Base-by-base conservation (phyloP, 2,329 filamentous ascomycete genomes). In the Venturia pyrina region DNA sequence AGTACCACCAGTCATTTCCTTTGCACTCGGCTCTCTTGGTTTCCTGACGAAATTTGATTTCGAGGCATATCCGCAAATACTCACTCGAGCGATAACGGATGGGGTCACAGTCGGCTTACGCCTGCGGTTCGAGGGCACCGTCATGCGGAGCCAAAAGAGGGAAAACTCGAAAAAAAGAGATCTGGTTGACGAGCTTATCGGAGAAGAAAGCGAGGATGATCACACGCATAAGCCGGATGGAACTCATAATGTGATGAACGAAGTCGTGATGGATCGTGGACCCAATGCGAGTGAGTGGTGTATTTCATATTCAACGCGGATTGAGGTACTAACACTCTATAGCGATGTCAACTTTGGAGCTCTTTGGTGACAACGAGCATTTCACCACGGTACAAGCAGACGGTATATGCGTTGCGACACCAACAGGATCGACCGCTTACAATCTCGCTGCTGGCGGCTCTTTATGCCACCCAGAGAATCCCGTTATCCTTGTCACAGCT, bases 31-130 rank as follows among this genome's bases (percentile, higher is more conserved):
- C 10, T 96, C 93, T 32, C 81, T 99, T 5, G 95, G 95, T 0
- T 99, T 99, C 73, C 79, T 99, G 69, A 98, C 95, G 34, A 97
- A 97, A 73, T 98, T 98, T 74, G 93, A 98, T 75, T 99, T 93
- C 75, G 85, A 87, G 17, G 80, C 89, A 5, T 91, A 90, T 70
- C 80, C 85, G 68, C 77, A 82, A 17, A 96, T 85, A 1, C 81
- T 97, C 41, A 84, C 82, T 3, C 85, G 82, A 57, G 87, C 90
- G 0, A 95, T 97, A 70, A 81, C 80, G 50, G 88, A 96, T 67
- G 95, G 95, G 7, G 89, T 98, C 24, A 95, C 89, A 0, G 90
- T 98, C 21, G 96, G 90, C 71, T 78, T 99, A 68, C 84, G 95
- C 56, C 78, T 98, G 67, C 85, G 95, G 48, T 97, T 99, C 71